Evolutionary conservation across 305 asterid genomes (phyloP), one percentile per base, ranked within the genome.

Genomic region (Solanum hybrid): DNA sequence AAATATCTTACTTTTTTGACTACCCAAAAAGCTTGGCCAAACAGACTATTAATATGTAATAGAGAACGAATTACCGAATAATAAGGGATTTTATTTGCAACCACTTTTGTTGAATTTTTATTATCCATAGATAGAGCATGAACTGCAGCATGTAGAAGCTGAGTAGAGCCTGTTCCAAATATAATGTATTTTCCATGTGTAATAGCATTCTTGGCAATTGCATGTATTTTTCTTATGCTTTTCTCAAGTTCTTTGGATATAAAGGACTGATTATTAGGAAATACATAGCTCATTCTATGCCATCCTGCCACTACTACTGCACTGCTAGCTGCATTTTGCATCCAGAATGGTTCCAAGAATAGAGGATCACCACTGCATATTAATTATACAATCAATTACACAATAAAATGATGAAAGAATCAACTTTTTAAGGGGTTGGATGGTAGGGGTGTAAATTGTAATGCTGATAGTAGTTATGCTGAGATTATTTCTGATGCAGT

Each of bases 161-260:
- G 98, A 1, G 98, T 93, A 2, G 99, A 96, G 6, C 99, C 98
- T 31, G 31, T 92, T 6, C 99, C 98, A 90, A 93, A 94, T 4
- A 95, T 51, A 27, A 96, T 91, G 90, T 93, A 86, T 80, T 90
- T 95, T 10, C 93, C 96, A 11, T 95, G 77, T 0, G 94, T 91
- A 31, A 85, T n/a, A 35, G 96, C 98, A 79, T 95, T 96, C 3
- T 78, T 78, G 56, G 56, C 31, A 35, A n/a, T 35, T 35, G 10
- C 56, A 78, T 78, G 51, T 36, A 94, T 42, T 72, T 64, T 80
- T 7, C 93, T 93, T 22, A 96, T 94, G 72, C 87, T 91, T 6
- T 40, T 75, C 0, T 36, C 85, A 78, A 78, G 51, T 29, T 78
- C 84, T 90, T 93, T 1, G 84, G 5, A 34, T 91, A 95, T 2